Evolutionary conservation across 306 rosid species (phyloP).

Genomic region (Prunus mume): DNA sequence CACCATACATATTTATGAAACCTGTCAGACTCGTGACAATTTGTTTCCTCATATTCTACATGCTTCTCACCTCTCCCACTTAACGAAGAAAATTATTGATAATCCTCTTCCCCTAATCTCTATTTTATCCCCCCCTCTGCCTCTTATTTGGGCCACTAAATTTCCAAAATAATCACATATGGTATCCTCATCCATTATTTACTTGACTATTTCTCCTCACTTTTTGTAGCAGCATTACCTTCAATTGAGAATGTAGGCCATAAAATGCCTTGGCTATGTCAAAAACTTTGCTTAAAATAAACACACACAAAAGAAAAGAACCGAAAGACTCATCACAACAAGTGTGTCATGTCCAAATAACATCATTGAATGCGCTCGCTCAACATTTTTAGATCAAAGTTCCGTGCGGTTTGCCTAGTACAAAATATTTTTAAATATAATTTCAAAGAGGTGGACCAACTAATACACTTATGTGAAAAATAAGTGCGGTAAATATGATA

Average conservation of each 20-base stretch:
- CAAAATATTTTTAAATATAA: no score
- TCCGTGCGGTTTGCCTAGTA: no score
- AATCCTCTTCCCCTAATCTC: background rate
- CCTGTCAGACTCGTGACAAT: constrained; percentile 20
- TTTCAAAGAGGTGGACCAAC: no score
- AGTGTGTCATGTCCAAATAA: background rate
- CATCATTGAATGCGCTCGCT: background rate
- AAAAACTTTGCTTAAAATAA: background rate
- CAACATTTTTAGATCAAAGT: no score
- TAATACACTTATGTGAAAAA: background rate
- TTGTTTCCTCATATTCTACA: background rate
- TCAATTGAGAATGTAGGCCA: background rate
- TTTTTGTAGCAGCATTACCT: background rate
- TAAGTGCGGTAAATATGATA: background rate
- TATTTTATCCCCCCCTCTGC: background rate
- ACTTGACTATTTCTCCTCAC: background rate
- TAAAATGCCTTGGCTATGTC: background rate
- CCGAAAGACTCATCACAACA: background rate
- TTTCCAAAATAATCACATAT: background rate
- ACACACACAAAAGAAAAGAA: no score
- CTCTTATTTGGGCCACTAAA: background rate
- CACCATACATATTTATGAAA: constrained; percentile 7
- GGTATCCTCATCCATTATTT: background rate
- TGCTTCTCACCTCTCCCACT: background rate
- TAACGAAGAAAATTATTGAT: background rate